Percentiles rank a stretch among this genome's conserved stretches.
Evolutionary conservation across 768 basidiomycete species (phyloP).

Genomic region (Tulasnella sp.): DNA sequence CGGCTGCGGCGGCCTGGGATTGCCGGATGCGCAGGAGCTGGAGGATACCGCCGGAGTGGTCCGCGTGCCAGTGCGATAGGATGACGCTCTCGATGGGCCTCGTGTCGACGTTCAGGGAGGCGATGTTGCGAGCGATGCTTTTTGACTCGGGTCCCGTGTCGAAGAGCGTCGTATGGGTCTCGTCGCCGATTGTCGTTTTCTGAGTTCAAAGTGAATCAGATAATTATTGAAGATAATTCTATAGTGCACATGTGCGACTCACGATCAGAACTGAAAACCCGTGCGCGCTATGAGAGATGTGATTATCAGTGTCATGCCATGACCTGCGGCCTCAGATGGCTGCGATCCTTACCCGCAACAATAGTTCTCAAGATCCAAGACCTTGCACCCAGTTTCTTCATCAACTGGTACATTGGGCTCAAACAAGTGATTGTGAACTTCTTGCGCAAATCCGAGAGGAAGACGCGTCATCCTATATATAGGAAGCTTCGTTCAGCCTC

Average conservation of each 20-base stretch:
- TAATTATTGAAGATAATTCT: neutral
- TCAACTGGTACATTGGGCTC: conserved; percentile 48
- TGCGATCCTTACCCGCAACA: conserved; percentile 43
- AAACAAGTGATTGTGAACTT: conserved; percentile 60
- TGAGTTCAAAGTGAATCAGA: neutral
- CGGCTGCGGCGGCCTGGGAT: neutral
- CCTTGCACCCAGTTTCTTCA: conserved; percentile 52
- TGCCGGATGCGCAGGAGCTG: conserved; percentile 23
- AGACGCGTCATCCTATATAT: conserved; percentile 66
- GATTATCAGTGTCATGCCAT: conserved; percentile 40
- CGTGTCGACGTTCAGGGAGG: conserved; percentile 55
- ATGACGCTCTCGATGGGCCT: conserved; percentile 58
- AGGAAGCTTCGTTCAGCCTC: neutral
- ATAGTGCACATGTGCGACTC: conserved; percentile 33
- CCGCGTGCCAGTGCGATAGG: conserved; percentile 72
- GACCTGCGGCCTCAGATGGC: neutral
- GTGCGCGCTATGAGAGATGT: conserved; percentile 58
- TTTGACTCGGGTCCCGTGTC: conserved; percentile 79
- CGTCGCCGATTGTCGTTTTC: conserved; percentile 50
- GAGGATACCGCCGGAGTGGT: conserved; percentile 66
- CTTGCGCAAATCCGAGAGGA: conserved; percentile 73
- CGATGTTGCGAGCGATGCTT: conserved; percentile 69
- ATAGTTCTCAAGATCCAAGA: conserved; percentile 69
- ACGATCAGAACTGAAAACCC: conserved; percentile 81
- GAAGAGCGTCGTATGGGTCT: conserved; percentile 60